Base-by-base conservation (phyloP, 2,329 filamentous ascomycete genomes). In the Neonectria neomacrospora region DNA sequence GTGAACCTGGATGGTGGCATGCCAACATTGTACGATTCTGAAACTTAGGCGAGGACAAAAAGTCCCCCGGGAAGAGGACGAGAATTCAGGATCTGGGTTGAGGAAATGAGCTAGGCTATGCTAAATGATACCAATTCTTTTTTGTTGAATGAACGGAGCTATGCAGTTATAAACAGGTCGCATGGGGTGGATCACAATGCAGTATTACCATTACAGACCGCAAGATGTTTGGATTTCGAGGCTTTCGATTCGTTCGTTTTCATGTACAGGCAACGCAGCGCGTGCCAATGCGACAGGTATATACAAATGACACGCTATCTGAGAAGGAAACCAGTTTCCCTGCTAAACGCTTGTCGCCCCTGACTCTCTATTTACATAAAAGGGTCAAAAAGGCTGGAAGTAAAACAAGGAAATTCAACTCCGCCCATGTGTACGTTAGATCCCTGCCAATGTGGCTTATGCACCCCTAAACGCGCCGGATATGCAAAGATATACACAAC, bases 401-500 rank as follows among this genome's bases (percentile, higher is more conserved):
- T n/a, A 67, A 61, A 61, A 51, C 28, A 63, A 61, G 30, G 47
- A 39, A 56, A 61, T 9, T 56, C 18, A 68, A 73, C 72, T 72
- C 71, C 72, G 55, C 64, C 69, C 67, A 72, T 74, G 65, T 66
- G 69, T 66, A 67, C 66, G 47, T 70, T 47, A 58, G 55, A 22
- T 54, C 58, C 66, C 61, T 52, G 55, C 67, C 71, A 64, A 58
- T 56, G 58, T 65, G 66, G 67, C 69, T 60, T 62, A 72, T 67
- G 69, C 67, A 66, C 61, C 67, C 63, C 60, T 64, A 51, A 67
- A 70, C 70, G 65, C 72, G 71, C 72, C 71, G 48, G 54, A 64
- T 69, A 73, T 73, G 70, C 67, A 72, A 50, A 51, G 61, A 71
- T 70, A 41, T 71, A 68, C 65, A 63, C 50, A 55, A 59, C 52